Evolutionary conservation across 768 basidiomycete species (phyloP).

Genomic region (Amyloporia xantha): DNA sequence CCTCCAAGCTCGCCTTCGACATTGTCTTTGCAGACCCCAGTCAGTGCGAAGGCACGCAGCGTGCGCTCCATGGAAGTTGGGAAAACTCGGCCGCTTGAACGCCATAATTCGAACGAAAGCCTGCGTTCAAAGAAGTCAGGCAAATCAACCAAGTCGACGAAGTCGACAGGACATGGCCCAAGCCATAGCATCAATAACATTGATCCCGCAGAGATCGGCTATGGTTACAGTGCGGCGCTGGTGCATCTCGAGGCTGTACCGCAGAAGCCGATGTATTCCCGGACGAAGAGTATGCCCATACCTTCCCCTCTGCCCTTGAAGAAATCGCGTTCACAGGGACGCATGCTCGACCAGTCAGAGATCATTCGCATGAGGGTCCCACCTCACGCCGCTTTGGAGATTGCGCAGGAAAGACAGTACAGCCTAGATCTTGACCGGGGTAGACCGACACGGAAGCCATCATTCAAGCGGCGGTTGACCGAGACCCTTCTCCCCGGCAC

Average conservation of each 20-base stretch:
- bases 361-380: background rate
- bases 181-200: conserved; percentile 8
- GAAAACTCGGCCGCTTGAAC: conserved; percentile 13
- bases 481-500: conserved; percentile 16
- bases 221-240: conserved; percentile 12
- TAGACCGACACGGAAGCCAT: conserved; percentile 18
- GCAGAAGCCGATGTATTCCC: conserved; percentile 22
- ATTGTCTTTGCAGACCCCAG: conserved; percentile 10
- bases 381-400: background rate
- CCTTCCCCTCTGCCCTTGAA: conserved; percentile 28
- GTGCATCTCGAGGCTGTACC: conserved; percentile 2
- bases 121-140: conserved; percentile 31
- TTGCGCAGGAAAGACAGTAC: background rate
- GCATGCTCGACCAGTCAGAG: conserved; percentile 13
- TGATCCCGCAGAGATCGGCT: conserved; percentile 11
- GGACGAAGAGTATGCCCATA: conserved; percentile 44
- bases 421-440: conserved; percentile 11
- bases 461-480: conserved; percentile 20
- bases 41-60: conserved; percentile 14
- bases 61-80: conserved; percentile 13
- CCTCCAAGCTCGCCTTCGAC: conserved; percentile 6
- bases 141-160: conserved; percentile 25
- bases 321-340: conserved; percentile 23
- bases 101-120: conserved; percentile 34
- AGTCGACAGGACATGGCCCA: conserved; percentile 6